Conservation (phyloP, 2,329 filamentous ascomycete species). For the Penicillium sp. region DNA sequence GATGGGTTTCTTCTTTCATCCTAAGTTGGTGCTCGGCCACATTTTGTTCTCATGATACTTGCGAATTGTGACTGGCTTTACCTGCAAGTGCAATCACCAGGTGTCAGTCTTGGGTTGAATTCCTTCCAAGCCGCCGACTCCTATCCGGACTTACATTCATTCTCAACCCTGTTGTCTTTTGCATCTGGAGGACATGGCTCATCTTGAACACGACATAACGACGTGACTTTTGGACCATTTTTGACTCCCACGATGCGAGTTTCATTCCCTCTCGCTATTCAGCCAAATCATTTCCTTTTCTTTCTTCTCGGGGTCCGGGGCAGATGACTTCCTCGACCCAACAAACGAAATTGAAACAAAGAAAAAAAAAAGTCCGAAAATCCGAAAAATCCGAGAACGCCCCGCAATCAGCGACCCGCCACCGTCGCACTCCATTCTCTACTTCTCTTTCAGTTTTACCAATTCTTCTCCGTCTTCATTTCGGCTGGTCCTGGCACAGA, state of each 20-base stretch:
- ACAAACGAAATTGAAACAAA: slow-evolving; percentile 5
- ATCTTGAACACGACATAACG: neutral
- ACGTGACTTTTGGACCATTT: neutral
- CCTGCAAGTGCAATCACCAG: neutral
- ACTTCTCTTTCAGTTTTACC: slow-evolving; percentile 5
- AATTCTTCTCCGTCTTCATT: slow-evolving; percentile 10
- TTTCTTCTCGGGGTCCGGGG: neutral
- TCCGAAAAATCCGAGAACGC: neutral
- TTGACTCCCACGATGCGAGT: neutral
- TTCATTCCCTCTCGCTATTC: slow-evolving; percentile 12
- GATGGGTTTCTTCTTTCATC: slow-evolving; percentile 16
- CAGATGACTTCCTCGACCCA: neutral
- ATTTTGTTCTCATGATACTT: neutral
- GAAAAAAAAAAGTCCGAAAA: slow-evolving; percentile 8
- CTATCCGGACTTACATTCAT: slow-evolving; percentile 12
- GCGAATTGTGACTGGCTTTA: slow-evolving; percentile 1
- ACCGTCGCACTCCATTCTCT: slow-evolving; percentile 17
- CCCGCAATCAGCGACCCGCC: slow-evolving; percentile 1
- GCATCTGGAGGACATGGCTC: slow-evolving; percentile 2
- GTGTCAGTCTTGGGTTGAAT: slow-evolving; percentile 1
- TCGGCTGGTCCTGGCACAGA: slow-evolving; percentile 4
- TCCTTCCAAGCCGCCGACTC: slow-evolving; percentile 5
- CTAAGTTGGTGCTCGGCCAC: slow-evolving; percentile 5
- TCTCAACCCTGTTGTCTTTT: slow-evolving; percentile 3
- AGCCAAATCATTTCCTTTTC: slow-evolving; percentile 12